These are phyloP conservation scores for Sanghuangporus weigelae DNA, from an alignment of 1,284 basidiomycete species.

Conservation along the genomic window DNA sequence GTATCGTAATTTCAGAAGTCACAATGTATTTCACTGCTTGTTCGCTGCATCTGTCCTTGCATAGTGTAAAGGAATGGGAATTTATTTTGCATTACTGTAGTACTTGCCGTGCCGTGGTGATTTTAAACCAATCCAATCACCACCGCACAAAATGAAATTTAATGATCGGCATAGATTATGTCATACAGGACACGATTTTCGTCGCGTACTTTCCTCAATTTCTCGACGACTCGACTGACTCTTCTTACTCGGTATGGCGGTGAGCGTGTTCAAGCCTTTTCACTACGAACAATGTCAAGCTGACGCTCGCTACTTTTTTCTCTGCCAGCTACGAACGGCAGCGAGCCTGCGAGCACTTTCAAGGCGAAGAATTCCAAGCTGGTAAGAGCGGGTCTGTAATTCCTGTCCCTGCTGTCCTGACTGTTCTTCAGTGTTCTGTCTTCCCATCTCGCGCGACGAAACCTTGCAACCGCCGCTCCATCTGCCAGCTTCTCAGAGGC, in stretches of 20 bases:
- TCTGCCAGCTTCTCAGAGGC: constrained; percentile 36
- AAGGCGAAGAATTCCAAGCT: background rate
- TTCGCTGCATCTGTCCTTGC: background rate
- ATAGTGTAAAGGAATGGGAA: background rate
- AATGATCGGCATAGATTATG: background rate
- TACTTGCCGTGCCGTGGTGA: background rate
- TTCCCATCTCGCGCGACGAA: constrained; percentile 19
- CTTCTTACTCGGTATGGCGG: constrained; percentile 5
- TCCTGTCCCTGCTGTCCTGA: background rate
- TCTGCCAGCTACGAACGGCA: constrained; percentile 9
- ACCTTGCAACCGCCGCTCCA: constrained; percentile 33
- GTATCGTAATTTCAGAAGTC: background rate
- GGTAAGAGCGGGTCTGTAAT: background rate
- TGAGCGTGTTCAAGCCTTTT: background rate
- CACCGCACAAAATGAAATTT: background rate
- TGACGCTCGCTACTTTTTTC: background rate
- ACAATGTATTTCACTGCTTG: background rate
- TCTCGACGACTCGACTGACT: background rate
- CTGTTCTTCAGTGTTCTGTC: background rate
- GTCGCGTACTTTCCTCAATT: background rate
- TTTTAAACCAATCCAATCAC: background rate
- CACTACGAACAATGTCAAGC: background rate
- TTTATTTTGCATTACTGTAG: background rate
- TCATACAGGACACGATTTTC: background rate
- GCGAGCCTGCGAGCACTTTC: constrained; percentile 11